A percentile compares a stretch with the other conserved stretches of the same genome.
These are phyloP conservation scores for Leptographium lundbergii DNA, from an alignment of 2,329 filamentous ascomycete genomes.

Conservation along the genomic window DNA sequence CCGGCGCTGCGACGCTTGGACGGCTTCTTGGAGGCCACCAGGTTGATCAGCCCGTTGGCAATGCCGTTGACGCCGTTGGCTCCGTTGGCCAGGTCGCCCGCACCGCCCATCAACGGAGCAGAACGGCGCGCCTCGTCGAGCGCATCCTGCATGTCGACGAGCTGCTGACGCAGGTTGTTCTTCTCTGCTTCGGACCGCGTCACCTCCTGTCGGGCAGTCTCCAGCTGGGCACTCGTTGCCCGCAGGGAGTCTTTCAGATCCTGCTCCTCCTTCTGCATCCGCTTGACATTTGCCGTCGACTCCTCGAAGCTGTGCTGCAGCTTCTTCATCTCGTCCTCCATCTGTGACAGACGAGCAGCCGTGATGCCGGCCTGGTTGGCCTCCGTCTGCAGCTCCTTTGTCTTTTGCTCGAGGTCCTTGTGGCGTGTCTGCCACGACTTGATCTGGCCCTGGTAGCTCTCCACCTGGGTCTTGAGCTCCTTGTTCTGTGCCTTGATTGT, in stretches of 20 bases:
- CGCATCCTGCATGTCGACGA: slow-evolving; percentile 83
- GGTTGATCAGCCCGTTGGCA: slow-evolving; percentile 61
- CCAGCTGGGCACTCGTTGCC: slow-evolving; percentile 66
- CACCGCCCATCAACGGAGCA: slow-evolving; percentile 47
- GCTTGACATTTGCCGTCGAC: slow-evolving; percentile 78
- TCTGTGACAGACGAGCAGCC: slow-evolving; percentile 73
- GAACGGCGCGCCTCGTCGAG: slow-evolving; percentile 75
- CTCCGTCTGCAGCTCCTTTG: slow-evolving; percentile 90
- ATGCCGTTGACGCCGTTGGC: slow-evolving; percentile 7
- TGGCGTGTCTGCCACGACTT: slow-evolving; percentile 92
- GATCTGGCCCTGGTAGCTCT: slow-evolving; percentile 92
- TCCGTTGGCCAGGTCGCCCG: slow-evolving; percentile 42
- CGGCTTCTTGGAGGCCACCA: slow-evolving; percentile 85
- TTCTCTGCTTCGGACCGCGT: slow-evolving; percentile 76
- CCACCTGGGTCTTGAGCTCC: slow-evolving; percentile 70
- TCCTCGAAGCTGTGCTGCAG: slow-evolving; percentile 83
- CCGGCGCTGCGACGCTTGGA: slow-evolving; percentile 89
- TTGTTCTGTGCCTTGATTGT: slow-evolving; percentile 94
- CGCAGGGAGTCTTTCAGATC: slow-evolving; percentile 72
- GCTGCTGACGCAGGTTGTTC: slow-evolving; percentile 69
- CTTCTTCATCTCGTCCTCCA: slow-evolving; percentile 94
- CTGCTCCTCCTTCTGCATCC: slow-evolving; percentile 89
- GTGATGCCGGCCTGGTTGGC: slow-evolving; percentile 96
- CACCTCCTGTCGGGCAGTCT: slow-evolving; percentile 62
- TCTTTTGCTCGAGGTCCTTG: slow-evolving; percentile 75